A percentile compares a stretch with the other conserved stretches of the same genome.
Evolutionary conservation across 1,284 basidiomycete genomes (phyloP).

Genomic region (Cutaneotrichosporon mucoides): DNA sequence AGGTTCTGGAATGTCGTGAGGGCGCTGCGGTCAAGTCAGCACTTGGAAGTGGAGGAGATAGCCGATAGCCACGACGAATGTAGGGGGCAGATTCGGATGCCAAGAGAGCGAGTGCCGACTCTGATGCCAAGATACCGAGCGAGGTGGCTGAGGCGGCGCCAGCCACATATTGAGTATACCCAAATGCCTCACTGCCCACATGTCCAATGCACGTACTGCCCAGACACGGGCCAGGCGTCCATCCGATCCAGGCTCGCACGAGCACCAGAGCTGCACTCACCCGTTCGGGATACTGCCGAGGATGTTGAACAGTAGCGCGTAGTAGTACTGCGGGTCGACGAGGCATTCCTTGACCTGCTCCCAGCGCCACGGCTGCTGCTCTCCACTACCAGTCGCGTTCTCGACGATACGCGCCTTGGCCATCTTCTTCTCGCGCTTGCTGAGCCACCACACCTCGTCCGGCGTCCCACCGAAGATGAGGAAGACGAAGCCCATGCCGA

Average conservation of each 20-base stretch:
- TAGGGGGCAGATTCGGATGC: no score
- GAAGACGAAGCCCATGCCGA: constrained; percentile 25
- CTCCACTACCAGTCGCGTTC: constrained; percentile 18
- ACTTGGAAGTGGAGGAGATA: no score
- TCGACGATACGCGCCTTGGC: constrained; percentile 26
- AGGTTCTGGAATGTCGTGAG: constrained; percentile 23
- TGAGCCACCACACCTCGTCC: constrained; percentile 29
- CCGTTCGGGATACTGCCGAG: constrained; percentile 29
- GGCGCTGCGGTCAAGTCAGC: constrained; percentile 14
- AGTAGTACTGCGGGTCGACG: constrained; percentile 26
- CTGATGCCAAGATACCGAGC: no score
- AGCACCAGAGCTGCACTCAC: constrained; percentile 18
- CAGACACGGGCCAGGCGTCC: no score
- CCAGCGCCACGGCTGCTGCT: constrained; percentile 24
- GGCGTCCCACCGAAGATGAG: constrained; percentile 30
- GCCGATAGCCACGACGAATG: no score
- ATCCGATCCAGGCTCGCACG: background rate
- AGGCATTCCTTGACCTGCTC: constrained; percentile 21
- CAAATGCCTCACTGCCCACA: no score
- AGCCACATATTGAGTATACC: no score
- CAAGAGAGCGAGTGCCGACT: no score
- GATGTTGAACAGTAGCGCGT: constrained; percentile 24
- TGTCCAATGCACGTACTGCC: no score
- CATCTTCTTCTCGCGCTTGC: constrained; percentile 28
- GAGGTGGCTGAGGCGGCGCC: no score